Conservation (phyloP, 768 basidiomycete species). For the Leccinum obscurum region DNA sequence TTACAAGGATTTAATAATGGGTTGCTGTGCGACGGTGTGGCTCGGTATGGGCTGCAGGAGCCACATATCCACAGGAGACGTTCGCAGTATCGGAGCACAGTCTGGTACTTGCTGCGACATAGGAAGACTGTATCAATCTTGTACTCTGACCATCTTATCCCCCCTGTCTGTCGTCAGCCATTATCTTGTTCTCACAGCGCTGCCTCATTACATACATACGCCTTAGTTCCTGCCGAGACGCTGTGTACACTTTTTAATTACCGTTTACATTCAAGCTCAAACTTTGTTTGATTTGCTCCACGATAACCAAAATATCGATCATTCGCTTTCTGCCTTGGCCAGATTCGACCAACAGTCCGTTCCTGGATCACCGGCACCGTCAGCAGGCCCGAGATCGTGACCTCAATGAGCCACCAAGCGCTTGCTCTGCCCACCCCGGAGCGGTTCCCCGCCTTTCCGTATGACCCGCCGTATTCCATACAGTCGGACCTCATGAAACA, state of each 20-base stretch:
- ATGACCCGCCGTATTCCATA: constrained; percentile 77
- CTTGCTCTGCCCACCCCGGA: constrained; percentile 58
- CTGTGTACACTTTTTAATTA: constrained; percentile 28
- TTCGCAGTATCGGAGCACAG: constrained; percentile 17
- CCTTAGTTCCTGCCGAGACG: constrained; percentile 25
- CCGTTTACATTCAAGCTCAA: constrained; percentile 21
- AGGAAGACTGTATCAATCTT: constrained; percentile 23
- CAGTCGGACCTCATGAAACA: constrained; percentile 88
- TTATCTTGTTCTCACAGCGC: constrained; percentile 19
- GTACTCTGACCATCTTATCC: constrained; percentile 24
- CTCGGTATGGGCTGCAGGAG: constrained; percentile 7
- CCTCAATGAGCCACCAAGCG: constrained; percentile 18
- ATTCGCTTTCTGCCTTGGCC: constrained; percentile 1
- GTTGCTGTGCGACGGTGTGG: constrained; percentile 14
- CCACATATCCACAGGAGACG: constrained; percentile 12
- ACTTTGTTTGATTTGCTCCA: constrained; percentile 13
- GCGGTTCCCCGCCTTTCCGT: constrained; percentile 81
- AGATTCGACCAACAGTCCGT: constrained; percentile 6
- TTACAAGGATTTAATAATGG: constrained; percentile 5
- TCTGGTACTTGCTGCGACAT: constrained; percentile 20
- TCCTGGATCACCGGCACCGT: constrained; percentile 11
- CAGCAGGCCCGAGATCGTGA: not conserved
- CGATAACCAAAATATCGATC: constrained; percentile 11
- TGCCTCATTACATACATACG: constrained; percentile 25
- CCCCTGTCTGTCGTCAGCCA: constrained; percentile 17